phyloP scores from a whole-genome alignment of 768 basidiomycete genomes.

The Termitomyces sp. region DNA sequence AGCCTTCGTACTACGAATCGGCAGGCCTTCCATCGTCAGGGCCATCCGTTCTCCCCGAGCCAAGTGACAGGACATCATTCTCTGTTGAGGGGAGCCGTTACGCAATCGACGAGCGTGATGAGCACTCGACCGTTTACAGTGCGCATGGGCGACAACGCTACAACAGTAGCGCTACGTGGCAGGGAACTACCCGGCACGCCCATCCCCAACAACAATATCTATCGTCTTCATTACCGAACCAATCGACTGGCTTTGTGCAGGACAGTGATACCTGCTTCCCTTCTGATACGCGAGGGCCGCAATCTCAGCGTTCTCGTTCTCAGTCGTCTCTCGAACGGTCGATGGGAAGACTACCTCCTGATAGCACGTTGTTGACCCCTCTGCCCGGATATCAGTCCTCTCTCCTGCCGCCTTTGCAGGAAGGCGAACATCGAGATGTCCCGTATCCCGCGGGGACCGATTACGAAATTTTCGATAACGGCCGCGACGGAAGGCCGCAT shows the following conservation, averaged over 20 bases:
- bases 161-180: constrained; percentile 33
- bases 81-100: constrained; percentile 33
- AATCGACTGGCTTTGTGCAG: constrained; percentile 17
- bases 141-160: constrained; percentile 31
- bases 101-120: constrained; percentile 31
- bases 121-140: constrained; percentile 22
- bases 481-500: constrained; percentile 37
- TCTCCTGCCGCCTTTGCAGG: constrained; percentile 33
- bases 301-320: constrained; percentile 19
- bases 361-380: constrained; percentile 73
- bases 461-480: constrained; percentile 41
- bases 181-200: constrained; percentile 24
- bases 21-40: constrained; percentile 29
- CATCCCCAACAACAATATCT: constrained; percentile 23
- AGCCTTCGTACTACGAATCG: constrained; percentile 26
- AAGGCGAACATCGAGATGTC: constrained; percentile 19
- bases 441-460: constrained; percentile 24
- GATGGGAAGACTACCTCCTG: constrained; percentile 50
- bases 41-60: constrained; percentile 23
- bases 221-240: constrained; percentile 28
- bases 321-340: constrained; percentile 21
- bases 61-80: constrained; percentile 28
- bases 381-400: constrained; percentile 56
- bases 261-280: constrained; percentile 28
- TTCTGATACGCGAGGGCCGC: constrained; percentile 20